phyloP scores from a whole-genome alignment of 2,329 filamentous ascomycete species.

The Diaporthe caulivora region DNA sequence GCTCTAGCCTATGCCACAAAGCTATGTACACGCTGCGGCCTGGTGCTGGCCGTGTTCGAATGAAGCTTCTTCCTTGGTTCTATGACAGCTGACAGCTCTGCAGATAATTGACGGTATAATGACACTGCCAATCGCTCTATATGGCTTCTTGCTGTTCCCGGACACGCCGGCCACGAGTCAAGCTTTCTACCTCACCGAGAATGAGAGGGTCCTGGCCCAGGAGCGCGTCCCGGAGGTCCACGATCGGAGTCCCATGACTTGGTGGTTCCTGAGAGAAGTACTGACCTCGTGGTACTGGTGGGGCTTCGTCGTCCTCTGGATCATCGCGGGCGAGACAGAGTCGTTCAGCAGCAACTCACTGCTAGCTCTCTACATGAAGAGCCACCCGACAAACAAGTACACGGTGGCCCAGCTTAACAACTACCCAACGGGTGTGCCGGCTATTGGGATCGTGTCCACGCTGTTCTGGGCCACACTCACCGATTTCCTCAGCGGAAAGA shows the following conservation, averaged over 20 bases:
- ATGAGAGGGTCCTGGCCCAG: constrained; percentile 52
- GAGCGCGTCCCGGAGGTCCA: constrained; percentile 54
- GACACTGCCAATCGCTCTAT: constrained; percentile 67
- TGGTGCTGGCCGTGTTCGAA: too few relatives aligned
- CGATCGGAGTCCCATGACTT: constrained; percentile 59
- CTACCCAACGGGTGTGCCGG: constrained; percentile 68
- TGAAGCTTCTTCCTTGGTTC: too few relatives aligned
- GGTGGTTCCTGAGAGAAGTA: constrained; percentile 65
- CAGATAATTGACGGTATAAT: constrained; percentile 63
- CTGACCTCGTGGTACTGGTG: constrained; percentile 74
- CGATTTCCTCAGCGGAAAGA: constrained; percentile 72
- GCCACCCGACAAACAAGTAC: constrained; percentile 57
- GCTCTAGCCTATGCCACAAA: background rate
- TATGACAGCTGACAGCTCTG: too few relatives aligned
- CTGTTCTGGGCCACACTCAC: constrained; percentile 78
- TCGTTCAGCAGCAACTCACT: constrained; percentile 76
- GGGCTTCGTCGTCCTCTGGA: constrained; percentile 75
- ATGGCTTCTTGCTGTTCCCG: constrained; percentile 66
- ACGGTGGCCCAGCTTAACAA: constrained; percentile 65
- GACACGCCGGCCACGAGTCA: constrained; percentile 64
- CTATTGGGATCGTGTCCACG: constrained; percentile 69
- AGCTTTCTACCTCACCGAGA: constrained; percentile 60
- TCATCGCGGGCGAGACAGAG: constrained; percentile 79
- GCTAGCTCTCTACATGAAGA: constrained; percentile 63
- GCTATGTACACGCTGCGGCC: too few relatives aligned